These are phyloP conservation scores for Glebionis coronaria DNA, from an alignment of 129 eudicot species.

Conservation along the genomic window DNA sequence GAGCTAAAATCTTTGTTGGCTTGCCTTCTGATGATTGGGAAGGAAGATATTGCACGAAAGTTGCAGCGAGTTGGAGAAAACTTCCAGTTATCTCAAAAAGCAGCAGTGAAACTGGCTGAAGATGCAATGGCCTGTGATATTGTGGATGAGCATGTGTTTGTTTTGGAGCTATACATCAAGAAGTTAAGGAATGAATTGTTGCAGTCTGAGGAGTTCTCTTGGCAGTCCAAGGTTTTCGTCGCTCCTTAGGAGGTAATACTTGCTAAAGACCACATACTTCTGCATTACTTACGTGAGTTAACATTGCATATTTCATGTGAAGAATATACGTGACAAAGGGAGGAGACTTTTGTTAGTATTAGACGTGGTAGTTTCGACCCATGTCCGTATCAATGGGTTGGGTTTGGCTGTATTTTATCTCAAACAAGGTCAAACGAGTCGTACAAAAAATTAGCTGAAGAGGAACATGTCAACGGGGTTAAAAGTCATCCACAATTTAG, in stretches of 20 bases:
- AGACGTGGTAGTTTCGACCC: too few relatives aligned
- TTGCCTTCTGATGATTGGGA: slow-evolving; percentile 73
- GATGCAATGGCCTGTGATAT: slow-evolving; percentile 52
- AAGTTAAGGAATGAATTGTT: slow-evolving; percentile 50
- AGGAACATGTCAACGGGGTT: background rate
- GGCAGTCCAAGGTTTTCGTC: slow-evolving; percentile 69
- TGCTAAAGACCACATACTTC: background rate
- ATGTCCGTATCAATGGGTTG: too few relatives aligned
- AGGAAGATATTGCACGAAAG: slow-evolving; percentile 68
- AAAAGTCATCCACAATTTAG: too few relatives aligned
- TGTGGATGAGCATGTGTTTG: slow-evolving; percentile 59
- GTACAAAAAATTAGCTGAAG: too few relatives aligned
- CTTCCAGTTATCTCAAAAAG: slow-evolving; percentile 74
- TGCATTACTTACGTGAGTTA: background rate
- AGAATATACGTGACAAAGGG: background rate
- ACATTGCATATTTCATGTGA: background rate
- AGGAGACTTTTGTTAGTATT: too few relatives aligned
- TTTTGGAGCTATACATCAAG: slow-evolving; percentile 57
- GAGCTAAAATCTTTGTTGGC: slow-evolving; percentile 79
- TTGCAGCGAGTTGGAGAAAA: slow-evolving; percentile 60
- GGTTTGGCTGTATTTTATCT: too few relatives aligned
- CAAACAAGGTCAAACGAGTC: too few relatives aligned
- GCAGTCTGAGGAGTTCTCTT: slow-evolving; percentile 71
- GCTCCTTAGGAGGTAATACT: slow-evolving; percentile 42
- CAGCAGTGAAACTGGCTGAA: slow-evolving; percentile 76